Conservation (phyloP, 75 land plant genomes). For the Selaginella tamariscina region DNA sequence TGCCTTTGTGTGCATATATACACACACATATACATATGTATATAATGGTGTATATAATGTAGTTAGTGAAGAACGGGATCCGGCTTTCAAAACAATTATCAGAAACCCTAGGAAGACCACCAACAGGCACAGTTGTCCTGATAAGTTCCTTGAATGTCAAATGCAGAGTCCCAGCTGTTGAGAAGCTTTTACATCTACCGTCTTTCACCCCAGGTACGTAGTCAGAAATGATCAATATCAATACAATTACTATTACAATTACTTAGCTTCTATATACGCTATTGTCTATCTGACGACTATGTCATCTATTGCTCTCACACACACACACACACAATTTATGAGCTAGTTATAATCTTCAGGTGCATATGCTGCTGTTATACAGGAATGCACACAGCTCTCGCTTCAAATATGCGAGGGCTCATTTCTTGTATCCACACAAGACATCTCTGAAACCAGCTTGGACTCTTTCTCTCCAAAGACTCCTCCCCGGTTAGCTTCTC, state of each 20-base stretch:
- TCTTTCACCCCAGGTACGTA: not conserved
- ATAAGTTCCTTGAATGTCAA: constrained; percentile 32
- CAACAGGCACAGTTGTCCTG: constrained; percentile 33
- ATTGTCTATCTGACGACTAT: not conserved
- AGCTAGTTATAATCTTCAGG: no score
- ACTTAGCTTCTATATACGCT: not conserved
- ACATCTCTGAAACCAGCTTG: constrained; percentile 16
- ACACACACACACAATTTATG: no score
- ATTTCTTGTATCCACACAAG: not conserved
- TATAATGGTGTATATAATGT: no score
- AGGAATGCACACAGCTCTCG: constrained; percentile 40
- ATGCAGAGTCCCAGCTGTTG: not conserved
- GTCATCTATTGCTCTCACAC: no score
- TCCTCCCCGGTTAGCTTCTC: constrained; percentile 16
- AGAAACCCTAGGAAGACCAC: constrained; percentile 54
- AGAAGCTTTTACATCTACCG: not conserved
- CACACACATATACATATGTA: no score
- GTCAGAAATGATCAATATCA: not conserved
- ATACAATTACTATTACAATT: not conserved
- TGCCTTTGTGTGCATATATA: no score
- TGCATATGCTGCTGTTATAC: not conserved
- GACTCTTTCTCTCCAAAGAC: constrained; percentile 36
- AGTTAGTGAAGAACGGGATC: constrained; percentile 54
- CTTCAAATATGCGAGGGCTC: constrained; percentile 20
- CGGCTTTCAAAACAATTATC: constrained; percentile 55